These are phyloP conservation scores for Pleurotus cornucopiae DNA, from an alignment of 768 basidiomycete genomes.

Conservation along the genomic window DNA sequence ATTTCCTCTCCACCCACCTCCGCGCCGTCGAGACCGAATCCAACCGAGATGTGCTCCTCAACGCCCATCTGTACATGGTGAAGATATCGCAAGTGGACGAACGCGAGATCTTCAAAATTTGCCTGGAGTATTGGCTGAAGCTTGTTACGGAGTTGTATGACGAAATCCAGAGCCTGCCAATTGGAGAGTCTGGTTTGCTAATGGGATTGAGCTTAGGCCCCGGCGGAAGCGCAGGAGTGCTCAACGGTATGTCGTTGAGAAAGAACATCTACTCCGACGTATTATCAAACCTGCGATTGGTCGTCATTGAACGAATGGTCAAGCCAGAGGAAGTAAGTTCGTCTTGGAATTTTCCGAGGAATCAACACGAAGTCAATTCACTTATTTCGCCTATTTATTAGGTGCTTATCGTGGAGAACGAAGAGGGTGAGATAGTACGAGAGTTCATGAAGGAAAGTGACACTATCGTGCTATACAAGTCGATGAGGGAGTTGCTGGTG, in stretches of 20 bases:
- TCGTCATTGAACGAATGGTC: slow-evolving; percentile 98
- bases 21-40: slow-evolving; percentile 89
- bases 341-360: no score
- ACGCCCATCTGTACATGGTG: slow-evolving; percentile 97
- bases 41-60: slow-evolving; percentile 89
- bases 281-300: slow-evolving; percentile 86
- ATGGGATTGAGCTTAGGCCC: slow-evolving; percentile 83
- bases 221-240: slow-evolving; percentile 58
- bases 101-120: slow-evolving; percentile 99
- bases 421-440: slow-evolving; percentile 98
- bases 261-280: slow-evolving; percentile 97
- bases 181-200: slow-evolving; percentile 79
- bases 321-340: slow-evolving; percentile 92
- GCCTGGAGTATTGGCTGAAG: slow-evolving; percentile 95
- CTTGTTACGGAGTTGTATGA: slow-evolving; percentile 96
- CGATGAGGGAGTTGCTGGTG: slow-evolving; percentile 95
- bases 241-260: slow-evolving; percentile 74
- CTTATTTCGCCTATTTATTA: slow-evolving; percentile 22
- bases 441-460: slow-evolving; percentile 99
- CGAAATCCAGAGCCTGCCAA: slow-evolving; percentile 90
- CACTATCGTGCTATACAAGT: slow-evolving; percentile 98
- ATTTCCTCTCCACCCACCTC: slow-evolving; percentile 92
- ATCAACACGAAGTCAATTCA: slow-evolving; percentile 1
- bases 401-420: slow-evolving; percentile 98
- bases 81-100: slow-evolving; percentile 98